Base-by-base conservation (phyloP, 257 asterid genomes). In the Marsdenia floribunda region DNA sequence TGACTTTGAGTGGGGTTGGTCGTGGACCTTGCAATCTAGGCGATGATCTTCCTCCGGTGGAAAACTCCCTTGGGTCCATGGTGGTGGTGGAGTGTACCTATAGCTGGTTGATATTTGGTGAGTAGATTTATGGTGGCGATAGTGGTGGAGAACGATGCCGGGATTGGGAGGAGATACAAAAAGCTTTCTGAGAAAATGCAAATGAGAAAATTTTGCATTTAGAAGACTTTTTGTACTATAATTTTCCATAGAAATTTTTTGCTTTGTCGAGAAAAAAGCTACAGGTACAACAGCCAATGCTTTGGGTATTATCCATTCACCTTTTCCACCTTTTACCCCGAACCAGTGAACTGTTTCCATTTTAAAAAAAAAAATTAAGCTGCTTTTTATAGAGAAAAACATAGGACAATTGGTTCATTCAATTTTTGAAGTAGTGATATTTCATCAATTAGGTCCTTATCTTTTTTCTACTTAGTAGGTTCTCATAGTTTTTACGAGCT, bases 1-100 rank as follows among this genome's bases (percentile, higher is more conserved):
- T 92, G 85, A 94, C 97, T 84, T 81, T 89, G 44, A 94, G 96
- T 7, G 96, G 87, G 2, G 96, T 3, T 58, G 99, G 99, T 15
- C 99, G 96, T 26, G 99, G 97, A 71, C 99, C 99, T 75, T 81
- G 97, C n/a, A 94, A 80, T 68, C 89, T 93, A 14, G 97, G 96
- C 3, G 98, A 91, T 42, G 96, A 86, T 46, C 88, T 76, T 80
- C 81, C 82, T 76, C 82, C 86, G 84, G 87, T 67, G 80, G 71
- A 82, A 71, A 81, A 81, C 15, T 82, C 94, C 86, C 82, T 85
- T 37, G 80, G 88, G 77, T 87, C 88, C 91, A 88, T 87, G 49
- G 71, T 66, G 74, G 75, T 37, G 72, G 78, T 7, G 71, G 71
- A 38, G 29, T 42, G 22, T 66, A 19, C 24, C 29, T 37, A 8